Base-by-base conservation (phyloP, 768 basidiomycete genomes). In the Mycena filopes region DNA sequence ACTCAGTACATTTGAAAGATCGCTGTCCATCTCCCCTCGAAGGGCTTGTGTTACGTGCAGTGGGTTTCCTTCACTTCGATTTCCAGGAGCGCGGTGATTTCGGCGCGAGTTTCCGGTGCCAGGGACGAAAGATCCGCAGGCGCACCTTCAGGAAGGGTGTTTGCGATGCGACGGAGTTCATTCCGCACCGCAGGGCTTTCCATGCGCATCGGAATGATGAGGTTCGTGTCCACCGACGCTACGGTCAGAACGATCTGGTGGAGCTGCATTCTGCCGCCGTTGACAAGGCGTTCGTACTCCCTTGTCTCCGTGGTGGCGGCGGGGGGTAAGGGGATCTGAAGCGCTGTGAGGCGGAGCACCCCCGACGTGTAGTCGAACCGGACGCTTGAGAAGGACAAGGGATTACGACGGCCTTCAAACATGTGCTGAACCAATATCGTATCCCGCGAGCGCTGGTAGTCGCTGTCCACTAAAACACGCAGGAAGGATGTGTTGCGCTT, bases 351-450 rank as follows among this genome's bases (percentile, higher is more conserved):
- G 42, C 33, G 55, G 42, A 45, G 43, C 55, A 28, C 55, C 2
- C 21, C 42, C 43, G 29, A 42, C 15, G 55, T 56, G 42, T 56
- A 56, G 21, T 56, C 55, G 43, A 56, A n/a, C 29, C 55, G 45
- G 45, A 56, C 55, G 42, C 42, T 46, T 16, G 55, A 56, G 33
- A 56, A 56, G 21, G 55, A 12, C 43, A 29, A 42, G 55, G 55
- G 20, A 13, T 56, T 45, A n/a, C 18, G 42, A n/a, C 55, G 55
- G 55, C 55, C 55, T 45, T 56, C 55, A 23, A 56, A 56, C 55
- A 56, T 56, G 43, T 56, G 55, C 55, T 56, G 55, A 42, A 56
- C 16, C 43, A 56, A 56, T 56, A 56, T 45, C 29, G 42, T 29
- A 41, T 33, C 42, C 28, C 55, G 55, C 42, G 55, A 56, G 31